Evolutionary conservation across 768 basidiomycete genomes (phyloP).

Genomic region (Ramaria rubella): DNA sequence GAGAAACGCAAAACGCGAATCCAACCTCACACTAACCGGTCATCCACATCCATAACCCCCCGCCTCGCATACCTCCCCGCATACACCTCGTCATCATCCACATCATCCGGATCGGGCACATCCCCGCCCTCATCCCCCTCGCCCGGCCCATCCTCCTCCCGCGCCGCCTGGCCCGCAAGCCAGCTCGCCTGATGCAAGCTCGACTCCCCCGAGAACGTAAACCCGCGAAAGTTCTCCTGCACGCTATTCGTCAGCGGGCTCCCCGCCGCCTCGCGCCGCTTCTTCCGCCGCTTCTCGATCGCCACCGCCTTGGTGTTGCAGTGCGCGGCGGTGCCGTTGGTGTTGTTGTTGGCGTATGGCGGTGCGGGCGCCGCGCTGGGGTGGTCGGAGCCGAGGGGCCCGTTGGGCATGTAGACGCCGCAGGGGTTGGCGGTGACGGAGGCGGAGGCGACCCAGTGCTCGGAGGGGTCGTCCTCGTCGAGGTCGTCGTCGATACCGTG

Average conservation of each 20-base stretch:
- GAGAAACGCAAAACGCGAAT: background rate
- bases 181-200: slow-evolving; percentile 9
- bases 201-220: slow-evolving; percentile 68
- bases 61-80: slow-evolving; percentile 66
- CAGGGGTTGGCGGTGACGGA: slow-evolving; percentile 35
- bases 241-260: slow-evolving; percentile 84
- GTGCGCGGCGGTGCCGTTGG: no score
- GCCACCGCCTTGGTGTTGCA: slow-evolving; percentile 36
- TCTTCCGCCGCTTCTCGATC: slow-evolving; percentile 45
- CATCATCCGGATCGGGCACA: slow-evolving; percentile 65
- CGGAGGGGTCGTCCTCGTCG: slow-evolving; percentile 31
- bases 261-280: slow-evolving; percentile 38
- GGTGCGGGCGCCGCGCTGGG: slow-evolving; percentile 22
- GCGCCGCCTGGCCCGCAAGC: slow-evolving; percentile 3
- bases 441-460: slow-evolving; percentile 21
- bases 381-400: slow-evolving; percentile 63
- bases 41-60: slow-evolving; percentile 38
- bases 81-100: slow-evolving; percentile 54
- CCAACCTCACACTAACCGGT: slow-evolving; percentile 14
- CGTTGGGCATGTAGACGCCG: slow-evolving; percentile 59
- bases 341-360: slow-evolving; percentile 5
- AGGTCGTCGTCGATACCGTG: slow-evolving; percentile 44
- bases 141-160: slow-evolving; percentile 32
- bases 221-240: slow-evolving; percentile 95
- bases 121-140: slow-evolving; percentile 22